A percentile compares a stretch with the other conserved stretches of the same genome.
phyloP scores from a whole-genome alignment of 768 basidiomycete genomes.

The Pleurotus cornucopiae region DNA sequence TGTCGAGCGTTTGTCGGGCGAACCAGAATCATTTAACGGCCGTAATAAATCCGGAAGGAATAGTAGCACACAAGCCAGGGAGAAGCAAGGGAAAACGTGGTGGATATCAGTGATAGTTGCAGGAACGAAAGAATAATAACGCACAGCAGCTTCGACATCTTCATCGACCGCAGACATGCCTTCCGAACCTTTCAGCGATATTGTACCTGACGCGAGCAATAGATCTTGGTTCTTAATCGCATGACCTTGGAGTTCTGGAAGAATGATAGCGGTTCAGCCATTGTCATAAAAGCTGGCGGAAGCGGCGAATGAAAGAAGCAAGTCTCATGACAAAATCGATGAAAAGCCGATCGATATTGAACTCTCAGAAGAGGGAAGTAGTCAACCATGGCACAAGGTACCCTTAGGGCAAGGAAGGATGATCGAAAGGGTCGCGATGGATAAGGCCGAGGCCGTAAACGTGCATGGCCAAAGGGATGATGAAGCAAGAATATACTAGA shows the following conservation, averaged over 20 bases:
- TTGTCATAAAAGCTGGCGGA: conserved; percentile 2
- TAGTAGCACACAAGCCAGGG: background rate
- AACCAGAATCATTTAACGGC: too few species aligned
- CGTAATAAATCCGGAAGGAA: background rate
- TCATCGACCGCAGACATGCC: conserved; percentile 84
- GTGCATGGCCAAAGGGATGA: conserved; percentile 12
- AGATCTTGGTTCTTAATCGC: conserved; percentile 97
- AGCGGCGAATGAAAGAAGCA: conserved; percentile 9
- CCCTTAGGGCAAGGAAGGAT: conserved; percentile 2
- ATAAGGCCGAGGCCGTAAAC: conserved; percentile 14
- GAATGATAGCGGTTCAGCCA: conserved; percentile 1
- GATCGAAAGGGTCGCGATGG: conserved; percentile 7
- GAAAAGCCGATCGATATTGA: conserved; percentile 1
- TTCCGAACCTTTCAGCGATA: conserved; percentile 79
- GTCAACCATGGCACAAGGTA: background rate
- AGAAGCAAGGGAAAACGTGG: background rate
- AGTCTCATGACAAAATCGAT: conserved; percentile 17
- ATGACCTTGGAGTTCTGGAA: conserved; percentile 88
- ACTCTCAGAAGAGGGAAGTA: background rate
- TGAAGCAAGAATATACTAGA: conserved; percentile 11
- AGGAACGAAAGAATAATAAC: conserved; percentile 27
- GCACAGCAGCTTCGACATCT: conserved; percentile 81
- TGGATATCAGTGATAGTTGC: conserved; percentile 5
- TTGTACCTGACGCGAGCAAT: conserved; percentile 82
- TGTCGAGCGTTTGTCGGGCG: too few species aligned